Base-by-base conservation (phyloP, 768 basidiomycete species). In the Paxillus rubicundulus region DNA sequence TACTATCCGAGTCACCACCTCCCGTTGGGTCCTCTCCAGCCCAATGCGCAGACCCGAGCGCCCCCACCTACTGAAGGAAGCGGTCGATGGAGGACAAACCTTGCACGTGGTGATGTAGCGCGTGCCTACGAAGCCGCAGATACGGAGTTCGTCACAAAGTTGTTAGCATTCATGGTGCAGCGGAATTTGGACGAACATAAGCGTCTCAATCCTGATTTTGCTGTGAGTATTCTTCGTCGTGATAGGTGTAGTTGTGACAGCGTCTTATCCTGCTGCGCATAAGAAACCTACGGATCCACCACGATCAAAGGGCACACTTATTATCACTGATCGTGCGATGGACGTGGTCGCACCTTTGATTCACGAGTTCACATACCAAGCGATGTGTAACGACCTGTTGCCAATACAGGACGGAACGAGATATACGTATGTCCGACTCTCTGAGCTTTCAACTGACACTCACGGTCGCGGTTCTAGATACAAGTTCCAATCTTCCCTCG, bases 291-390 rank as follows among this genome's bases (percentile, higher is more conserved):
- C 71, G 37, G 85, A 86, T 54, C 69, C 73, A 7, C 72, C 78
- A 7, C 77, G 93, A 54, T 86, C 88, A 12, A 83, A 88, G 51
- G 85, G 82, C 4, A 89, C 92, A 14, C 74, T 98, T 36, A 79
- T 98, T 63, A 87, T 99, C 54, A 95, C 94, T 5, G 97, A 99
- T 70, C 85, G 97, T n/a, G 82, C 94, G 4, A 92, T 99, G 87
- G 97, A 99, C 70, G 85, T 86, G 61, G 65, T 89, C 21, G 87
- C 92, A 2, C 97, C 97, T 2, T 82, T 98, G 54, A 67, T 97
- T 33, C 97, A 99, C 67, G 97, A 98, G 65, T 99, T 99, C 66
- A 98, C 96, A 18, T 99, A 98, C 69, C 97, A 98, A 70, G 96
- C 97, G 0, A 99, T 99, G 97, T 89, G 88, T 45, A 93, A 94